Conservation (phyloP, 2,329 filamentous ascomycete species). For the Scortechinia acanthostroma region DNA sequence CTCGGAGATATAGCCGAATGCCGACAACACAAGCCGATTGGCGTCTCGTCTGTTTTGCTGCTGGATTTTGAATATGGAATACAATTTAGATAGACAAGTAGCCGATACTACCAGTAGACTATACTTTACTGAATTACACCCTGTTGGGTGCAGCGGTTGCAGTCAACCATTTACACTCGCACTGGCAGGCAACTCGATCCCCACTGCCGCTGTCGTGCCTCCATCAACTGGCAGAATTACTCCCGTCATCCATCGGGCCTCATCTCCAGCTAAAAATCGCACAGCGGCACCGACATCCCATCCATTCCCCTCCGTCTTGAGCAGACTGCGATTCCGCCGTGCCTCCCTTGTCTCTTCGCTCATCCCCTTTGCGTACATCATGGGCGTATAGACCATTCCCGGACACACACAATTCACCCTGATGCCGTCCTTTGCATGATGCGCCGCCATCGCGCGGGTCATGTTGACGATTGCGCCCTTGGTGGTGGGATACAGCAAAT, state of each 20-base stretch:
- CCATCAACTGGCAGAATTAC: conserved; percentile 5
- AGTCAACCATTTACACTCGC: no score
- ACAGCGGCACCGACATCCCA: no score
- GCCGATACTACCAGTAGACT: no score
- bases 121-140: no score
- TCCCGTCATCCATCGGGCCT: conserved; percentile 6
- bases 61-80: no score
- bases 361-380: conserved; percentile 32
- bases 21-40: no score
- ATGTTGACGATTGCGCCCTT: conserved; percentile 41
- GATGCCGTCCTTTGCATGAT: conserved; percentile 34
- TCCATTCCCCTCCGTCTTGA: conserved; percentile 24
- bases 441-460: conserved; percentile 40
- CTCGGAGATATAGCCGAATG: no score
- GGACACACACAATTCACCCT: conserved; percentile 41
- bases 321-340: conserved; percentile 24
- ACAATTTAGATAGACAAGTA: no score
- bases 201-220: background rate
- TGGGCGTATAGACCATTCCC: conserved; percentile 37
- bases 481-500: conserved; percentile 34
- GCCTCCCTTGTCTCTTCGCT: conserved; percentile 23
- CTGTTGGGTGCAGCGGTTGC: no score
- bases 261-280: conserved; percentile 5
- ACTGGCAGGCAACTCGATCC: no score
- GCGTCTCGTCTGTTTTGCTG: no score